Percentiles rank a stretch among this genome's conserved stretches.
Evolutionary conservation across 1,284 basidiomycete genomes (phyloP).

Genomic region (Xanthoconium separans): DNA sequence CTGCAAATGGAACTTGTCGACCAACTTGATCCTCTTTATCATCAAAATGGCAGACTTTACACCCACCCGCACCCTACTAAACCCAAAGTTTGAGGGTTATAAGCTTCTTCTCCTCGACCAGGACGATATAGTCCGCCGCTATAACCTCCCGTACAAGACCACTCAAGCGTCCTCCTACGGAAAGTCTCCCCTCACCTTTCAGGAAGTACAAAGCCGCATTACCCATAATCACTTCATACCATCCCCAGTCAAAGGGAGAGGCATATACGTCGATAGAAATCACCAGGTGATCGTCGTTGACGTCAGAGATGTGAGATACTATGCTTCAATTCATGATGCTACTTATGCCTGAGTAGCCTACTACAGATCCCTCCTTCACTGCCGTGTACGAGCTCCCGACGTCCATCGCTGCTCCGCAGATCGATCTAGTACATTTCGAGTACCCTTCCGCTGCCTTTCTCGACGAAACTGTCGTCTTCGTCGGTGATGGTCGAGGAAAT

Average conservation of each 20-base stretch:
- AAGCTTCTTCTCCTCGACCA: constrained; percentile 63
- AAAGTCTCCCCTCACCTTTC: constrained; percentile 62
- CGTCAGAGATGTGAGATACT: constrained; percentile 52
- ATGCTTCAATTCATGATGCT: constrained; percentile 6
- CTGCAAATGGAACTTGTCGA: too few species aligned
- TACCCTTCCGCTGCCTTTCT: constrained; percentile 76
- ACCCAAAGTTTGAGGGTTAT: constrained; percentile 84
- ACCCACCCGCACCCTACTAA: constrained; percentile 53
- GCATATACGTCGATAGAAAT: constrained; percentile 71
- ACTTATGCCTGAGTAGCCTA: constrained; percentile 44
- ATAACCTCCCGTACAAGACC: constrained; percentile 49
- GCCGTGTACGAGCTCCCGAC: constrained; percentile 61
- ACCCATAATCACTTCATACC: constrained; percentile 80
- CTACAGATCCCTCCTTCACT: constrained; percentile 52
- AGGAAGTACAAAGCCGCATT: constrained; percentile 83
- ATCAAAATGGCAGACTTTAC: constrained; percentile 35
- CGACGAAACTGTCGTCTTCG: constrained; percentile 48
- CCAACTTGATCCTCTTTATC: too few species aligned
- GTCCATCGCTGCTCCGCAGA: constrained; percentile 40
- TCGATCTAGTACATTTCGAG: constrained; percentile 51
- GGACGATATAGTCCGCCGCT: constrained; percentile 50
- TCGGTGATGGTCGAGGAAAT: constrained; percentile 72
- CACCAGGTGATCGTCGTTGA: constrained; percentile 64
- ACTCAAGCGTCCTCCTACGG: constrained; percentile 64
- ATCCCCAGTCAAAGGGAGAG: constrained; percentile 44